These are phyloP conservation scores for Gonapodya sp. DNA, from an alignment of 192 early-diverging fungal genomes.

Conservation along the genomic window DNA sequence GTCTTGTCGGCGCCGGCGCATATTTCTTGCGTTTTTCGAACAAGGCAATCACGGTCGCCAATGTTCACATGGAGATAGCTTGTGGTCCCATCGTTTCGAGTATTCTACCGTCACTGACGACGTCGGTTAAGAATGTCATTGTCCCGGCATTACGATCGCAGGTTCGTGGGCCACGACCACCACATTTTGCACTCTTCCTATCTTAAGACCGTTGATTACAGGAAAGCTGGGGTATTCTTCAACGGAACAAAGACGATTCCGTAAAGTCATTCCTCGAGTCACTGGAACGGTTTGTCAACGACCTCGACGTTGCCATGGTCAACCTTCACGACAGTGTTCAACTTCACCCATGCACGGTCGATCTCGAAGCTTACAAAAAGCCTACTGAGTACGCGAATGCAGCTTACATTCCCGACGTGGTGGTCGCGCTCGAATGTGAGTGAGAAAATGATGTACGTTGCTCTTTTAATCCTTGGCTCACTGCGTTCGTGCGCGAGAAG, in stretches of 20 bases:
- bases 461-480: neutral
- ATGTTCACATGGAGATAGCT: slow-evolving; percentile 40
- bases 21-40: slow-evolving; percentile 43
- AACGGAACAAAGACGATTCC: slow-evolving; percentile 36
- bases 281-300: slow-evolving; percentile 44
- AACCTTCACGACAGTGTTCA: slow-evolving; percentile 52
- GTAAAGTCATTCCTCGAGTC: slow-evolving; percentile 46
- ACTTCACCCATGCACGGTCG: slow-evolving; percentile 37
- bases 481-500: slow-evolving; percentile 1
- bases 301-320: slow-evolving; percentile 58
- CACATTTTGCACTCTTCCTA: slow-evolving; percentile 7
- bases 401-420: slow-evolving; percentile 43
- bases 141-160: slow-evolving; percentile 46
- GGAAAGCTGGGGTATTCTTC: slow-evolving; percentile 53
- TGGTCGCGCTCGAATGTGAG: slow-evolving; percentile 43
- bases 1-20: slow-evolving; percentile 38
- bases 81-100: slow-evolving; percentile 40
- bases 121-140: slow-evolving; percentile 49
- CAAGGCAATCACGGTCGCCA: slow-evolving; percentile 45
- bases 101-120: slow-evolving; percentile 45
- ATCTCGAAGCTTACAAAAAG: slow-evolving; percentile 45
- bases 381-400: slow-evolving; percentile 48
- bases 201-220: slow-evolving; percentile 13
- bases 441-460: neutral
- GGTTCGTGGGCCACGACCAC: slow-evolving; percentile 17